Conservation (phyloP, 768 basidiomycete species). For the Paxillus rubicundulus region DNA sequence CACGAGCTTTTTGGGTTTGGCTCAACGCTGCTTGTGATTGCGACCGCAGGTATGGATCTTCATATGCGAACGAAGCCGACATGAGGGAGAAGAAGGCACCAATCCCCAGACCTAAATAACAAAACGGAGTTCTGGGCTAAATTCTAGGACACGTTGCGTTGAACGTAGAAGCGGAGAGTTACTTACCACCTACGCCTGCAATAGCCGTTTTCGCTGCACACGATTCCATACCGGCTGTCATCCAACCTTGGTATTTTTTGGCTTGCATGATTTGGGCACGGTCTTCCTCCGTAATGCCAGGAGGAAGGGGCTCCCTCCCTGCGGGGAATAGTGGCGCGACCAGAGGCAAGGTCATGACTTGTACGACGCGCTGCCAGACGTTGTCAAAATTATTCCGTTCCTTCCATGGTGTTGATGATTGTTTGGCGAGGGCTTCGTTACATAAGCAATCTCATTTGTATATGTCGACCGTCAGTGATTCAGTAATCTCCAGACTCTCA, state of each 20-base stretch:
- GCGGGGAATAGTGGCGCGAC: conserved; percentile 76
- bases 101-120: conserved; percentile 71
- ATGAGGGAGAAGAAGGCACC: conserved; percentile 97
- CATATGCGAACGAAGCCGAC: conserved; percentile 93
- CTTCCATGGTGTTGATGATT: conserved; percentile 12
- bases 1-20: conserved; percentile 74
- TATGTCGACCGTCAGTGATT: too few species aligned
- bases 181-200: conserved; percentile 80
- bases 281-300: conserved; percentile 81
- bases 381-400: conserved; percentile 5
- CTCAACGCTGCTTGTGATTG: conserved; percentile 54
- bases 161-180: neutral
- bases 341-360: conserved; percentile 30
- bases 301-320: conserved; percentile 86
- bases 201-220: conserved; percentile 81
- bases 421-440: conserved; percentile 11
- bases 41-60: conserved; percentile 81
- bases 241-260: conserved; percentile 76
- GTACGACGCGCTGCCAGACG: neutral
- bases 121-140: neutral
- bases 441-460: neutral
- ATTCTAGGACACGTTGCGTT: conserved; percentile 2
- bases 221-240: conserved; percentile 74
- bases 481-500: neutral
- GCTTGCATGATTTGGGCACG: conserved; percentile 60